Evolutionary conservation across 805 yeast genomes (phyloP), one percentile per base, ranked within the genome.

Genomic region (Sugiyamaella americana): DNA sequence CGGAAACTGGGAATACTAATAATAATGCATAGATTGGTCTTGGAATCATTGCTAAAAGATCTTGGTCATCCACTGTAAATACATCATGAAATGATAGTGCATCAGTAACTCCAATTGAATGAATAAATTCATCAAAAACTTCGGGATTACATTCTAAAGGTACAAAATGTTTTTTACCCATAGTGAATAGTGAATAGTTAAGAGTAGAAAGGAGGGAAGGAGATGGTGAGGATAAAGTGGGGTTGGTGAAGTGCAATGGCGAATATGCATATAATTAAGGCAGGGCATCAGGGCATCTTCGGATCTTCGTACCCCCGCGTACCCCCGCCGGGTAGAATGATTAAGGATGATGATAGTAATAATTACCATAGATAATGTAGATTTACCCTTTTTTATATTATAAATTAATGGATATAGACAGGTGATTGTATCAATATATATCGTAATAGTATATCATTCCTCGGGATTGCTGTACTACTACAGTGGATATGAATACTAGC

Each of bases 141-240:
- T 74, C 82, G 0, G 98, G 98, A 57, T 88, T 87, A 5, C 94
- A 85, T 62, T 93, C 98, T 29, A 91, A 67, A 2, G 98, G 98
- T 10, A 88, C 80, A 13, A 86, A 61, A 1, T 45, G 51, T 43
- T 59, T 61, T 22, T 18, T 22, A 18, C n/a, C 19, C 19, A 16
- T 36, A 10, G 10, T 18, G 11, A 11, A 11, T 36, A 16, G n/a
- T 13, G 11, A 10, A 36, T 36, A 18, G 13, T 36, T 16, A 11
- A 11, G 10, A 10, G 11, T 18, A 36, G 13, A 29, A 29, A 11
- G 11, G 34, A 29, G 11, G n/a, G 34, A 11, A 11, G 34, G n/a
- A 29, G n/a, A 11, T 29, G 34, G n/a, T n/a, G n/a, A 11, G n/a
- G 11, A 29, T 11, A 29, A 16, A 18, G 11, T 36, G 11, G 39